Conservation (phyloP, 2,329 filamentous ascomycete species). For the Apiospora aurea region DNA sequence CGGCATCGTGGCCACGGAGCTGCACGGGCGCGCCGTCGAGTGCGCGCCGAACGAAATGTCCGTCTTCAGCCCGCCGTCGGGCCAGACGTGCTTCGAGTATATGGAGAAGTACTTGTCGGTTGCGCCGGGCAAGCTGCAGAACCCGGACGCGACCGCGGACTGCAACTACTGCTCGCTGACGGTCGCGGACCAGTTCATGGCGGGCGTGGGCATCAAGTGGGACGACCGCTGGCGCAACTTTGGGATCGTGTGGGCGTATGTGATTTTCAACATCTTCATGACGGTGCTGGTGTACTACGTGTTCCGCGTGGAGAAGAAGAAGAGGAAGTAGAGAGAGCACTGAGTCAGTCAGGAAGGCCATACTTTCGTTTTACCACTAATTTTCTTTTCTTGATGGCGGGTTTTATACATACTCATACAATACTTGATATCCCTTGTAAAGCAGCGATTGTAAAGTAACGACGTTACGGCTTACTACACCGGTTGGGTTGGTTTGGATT, state of each 20-base stretch:
- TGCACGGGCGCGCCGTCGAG: constrained; percentile 69
- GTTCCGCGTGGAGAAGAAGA: constrained; percentile 52
- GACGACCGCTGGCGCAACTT: constrained; percentile 72
- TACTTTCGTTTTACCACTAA: neutral
- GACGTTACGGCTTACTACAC: neutral
- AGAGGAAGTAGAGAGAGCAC: neutral
- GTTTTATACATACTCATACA: neutral
- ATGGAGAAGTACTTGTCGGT: constrained; percentile 56
- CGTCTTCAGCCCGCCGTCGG: constrained; percentile 65
- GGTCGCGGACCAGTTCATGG: constrained; percentile 60
- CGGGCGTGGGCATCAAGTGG: constrained; percentile 59
- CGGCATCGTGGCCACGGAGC: constrained; percentile 72
- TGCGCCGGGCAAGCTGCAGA: constrained; percentile 61
- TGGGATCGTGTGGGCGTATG: constrained; percentile 66
- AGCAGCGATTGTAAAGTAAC: constrained; percentile 14
- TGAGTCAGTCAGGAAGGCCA: fast-evolving
- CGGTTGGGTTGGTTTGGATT: neutral
- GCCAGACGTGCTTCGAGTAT: constrained; percentile 68
- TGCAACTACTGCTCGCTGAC: constrained; percentile 65
- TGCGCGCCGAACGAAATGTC: constrained; percentile 77
- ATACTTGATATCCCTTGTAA: neutral
- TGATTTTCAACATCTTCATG: constrained; percentile 63
- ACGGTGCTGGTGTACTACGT: constrained; percentile 65
- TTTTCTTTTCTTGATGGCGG: neutral
- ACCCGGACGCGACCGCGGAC: constrained; percentile 52